Conservation (phyloP, 495 filamentous ascomycete species). For the Recurvomyces mirabilis region DNA sequence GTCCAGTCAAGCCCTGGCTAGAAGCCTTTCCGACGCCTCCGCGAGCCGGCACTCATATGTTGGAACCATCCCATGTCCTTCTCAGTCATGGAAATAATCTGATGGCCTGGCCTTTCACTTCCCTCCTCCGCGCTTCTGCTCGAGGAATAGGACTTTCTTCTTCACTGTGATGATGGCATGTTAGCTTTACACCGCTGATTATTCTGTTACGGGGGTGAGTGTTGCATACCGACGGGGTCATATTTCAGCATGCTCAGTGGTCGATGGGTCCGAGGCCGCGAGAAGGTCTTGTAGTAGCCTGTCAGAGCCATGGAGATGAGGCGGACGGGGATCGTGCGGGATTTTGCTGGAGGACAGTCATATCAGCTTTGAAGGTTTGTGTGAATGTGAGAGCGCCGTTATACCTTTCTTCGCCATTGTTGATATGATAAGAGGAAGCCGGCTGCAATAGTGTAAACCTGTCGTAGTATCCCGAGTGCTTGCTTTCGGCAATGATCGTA, state of each 20-base stretch:
- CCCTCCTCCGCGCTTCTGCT: constrained; percentile 54
- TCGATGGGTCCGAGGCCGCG: constrained; percentile 65
- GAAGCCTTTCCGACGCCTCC: no score
- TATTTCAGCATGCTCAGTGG: constrained; percentile 98
- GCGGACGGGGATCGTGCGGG: constrained; percentile 82
- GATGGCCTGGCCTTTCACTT: no score
- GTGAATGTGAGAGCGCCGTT: no score
- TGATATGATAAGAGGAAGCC: no score
- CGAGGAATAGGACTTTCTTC: constrained; percentile 84
- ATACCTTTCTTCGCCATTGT: constrained; percentile 22
- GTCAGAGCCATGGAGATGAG: constrained; percentile 98
- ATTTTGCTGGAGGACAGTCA: constrained; percentile 59
- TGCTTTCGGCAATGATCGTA: no score
- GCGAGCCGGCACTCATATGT: no score
- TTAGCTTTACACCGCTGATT: constrained; percentile 2
- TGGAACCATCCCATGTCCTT: no score
- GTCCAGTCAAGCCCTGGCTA: no score
- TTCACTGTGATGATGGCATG: constrained; percentile 40
- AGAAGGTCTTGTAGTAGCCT: constrained; percentile 84
- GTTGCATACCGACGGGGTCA: constrained; percentile 79
- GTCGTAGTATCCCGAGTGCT: no score
- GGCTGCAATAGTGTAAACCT: no score
- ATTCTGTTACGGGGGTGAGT: neutral
- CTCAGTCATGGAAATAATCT: no score
- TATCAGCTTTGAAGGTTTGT: neutral